Percentiles rank a stretch among this genome's conserved stretches.
These are phyloP conservation scores for Pythium grandisporangium DNA, from an alignment of 352 stramenopile species.

Conservation along the genomic window DNA sequence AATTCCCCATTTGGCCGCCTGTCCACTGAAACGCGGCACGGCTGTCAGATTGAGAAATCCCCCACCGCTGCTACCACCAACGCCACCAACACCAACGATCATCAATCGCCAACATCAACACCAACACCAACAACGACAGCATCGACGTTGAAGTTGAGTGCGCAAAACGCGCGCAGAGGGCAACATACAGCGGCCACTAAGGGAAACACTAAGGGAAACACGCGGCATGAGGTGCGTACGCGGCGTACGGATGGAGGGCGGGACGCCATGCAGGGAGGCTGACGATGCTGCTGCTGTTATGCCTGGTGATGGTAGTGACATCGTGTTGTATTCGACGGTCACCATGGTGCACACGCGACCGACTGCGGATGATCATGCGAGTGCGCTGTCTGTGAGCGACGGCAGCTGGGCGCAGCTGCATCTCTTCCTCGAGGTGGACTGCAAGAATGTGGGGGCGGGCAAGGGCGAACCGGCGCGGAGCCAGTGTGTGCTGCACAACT, in stretches of 20 bases:
- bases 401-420: constrained; percentile 44
- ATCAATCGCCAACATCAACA: too few species aligned
- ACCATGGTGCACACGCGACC: constrained; percentile 15
- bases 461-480: constrained; percentile 1
- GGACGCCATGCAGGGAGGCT: neutral
- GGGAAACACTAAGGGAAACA: neutral
- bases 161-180: too few species aligned
- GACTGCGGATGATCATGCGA: neutral
- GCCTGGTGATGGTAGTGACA: constrained; percentile 12
- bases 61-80: too few species aligned
- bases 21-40: too few species aligned
- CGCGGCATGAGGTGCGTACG: constrained; percentile 1
- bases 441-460: too few species aligned
- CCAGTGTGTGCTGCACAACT: constrained; percentile 17
- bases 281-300: too few species aligned
- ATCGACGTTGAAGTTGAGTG: too few species aligned
- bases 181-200: too few species aligned
- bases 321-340: constrained; percentile 29
- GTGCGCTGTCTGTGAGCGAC: constrained; percentile 14
- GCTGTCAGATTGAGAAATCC: too few species aligned
- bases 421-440: constrained; percentile 38
- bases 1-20: too few species aligned
- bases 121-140: too few species aligned
- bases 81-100: too few species aligned
- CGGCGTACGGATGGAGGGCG: neutral